A percentile compares a stretch with the other conserved stretches of the same genome.
phyloP scores from a whole-genome alignment of 768 basidiomycete genomes.

The Dentipellis sp. region DNA sequence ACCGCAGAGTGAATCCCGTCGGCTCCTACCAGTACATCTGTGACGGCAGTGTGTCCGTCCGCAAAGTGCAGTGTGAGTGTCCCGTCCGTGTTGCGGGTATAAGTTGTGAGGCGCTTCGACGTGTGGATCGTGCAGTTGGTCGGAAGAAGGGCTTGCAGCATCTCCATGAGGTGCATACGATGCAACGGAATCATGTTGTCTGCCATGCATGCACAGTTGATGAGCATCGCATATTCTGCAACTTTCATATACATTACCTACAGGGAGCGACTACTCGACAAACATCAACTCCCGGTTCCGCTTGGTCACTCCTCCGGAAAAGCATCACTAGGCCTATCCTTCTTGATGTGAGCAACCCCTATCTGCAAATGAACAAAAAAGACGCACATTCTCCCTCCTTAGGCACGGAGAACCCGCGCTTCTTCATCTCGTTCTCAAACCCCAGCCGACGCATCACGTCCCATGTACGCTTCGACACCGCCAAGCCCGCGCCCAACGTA shows the following conservation, averaged over 20 bases:
- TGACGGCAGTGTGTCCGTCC: constrained; percentile 16
- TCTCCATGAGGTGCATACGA: neutral
- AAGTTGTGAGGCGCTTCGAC: neutral
- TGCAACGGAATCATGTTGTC: neutral
- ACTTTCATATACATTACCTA: neutral
- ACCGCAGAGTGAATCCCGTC: constrained; percentile 20
- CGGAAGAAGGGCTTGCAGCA: neutral
- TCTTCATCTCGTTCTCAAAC: constrained; percentile 16
- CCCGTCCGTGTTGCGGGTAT: neutral
- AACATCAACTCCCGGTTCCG: neutral
- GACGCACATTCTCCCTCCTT: neutral
- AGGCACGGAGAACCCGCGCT: neutral
- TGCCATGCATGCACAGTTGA: neutral
- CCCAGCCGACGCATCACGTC: constrained; percentile 34
- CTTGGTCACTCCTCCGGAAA: too few relatives aligned
- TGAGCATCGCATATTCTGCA: neutral
- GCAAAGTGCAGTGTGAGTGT: neutral
- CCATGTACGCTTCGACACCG: constrained; percentile 40
- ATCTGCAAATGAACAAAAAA: neutral
- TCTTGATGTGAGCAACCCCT: too few relatives aligned
- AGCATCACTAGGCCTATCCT: too few relatives aligned
- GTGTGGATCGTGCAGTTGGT: neutral
- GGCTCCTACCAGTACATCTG: constrained; percentile 20
- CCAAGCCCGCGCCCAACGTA: constrained; percentile 32
- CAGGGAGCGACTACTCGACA: neutral